Evolutionary conservation across 129 eudicot genomes (phyloP).

Genomic region (Flaveria ramosissima): DNA sequence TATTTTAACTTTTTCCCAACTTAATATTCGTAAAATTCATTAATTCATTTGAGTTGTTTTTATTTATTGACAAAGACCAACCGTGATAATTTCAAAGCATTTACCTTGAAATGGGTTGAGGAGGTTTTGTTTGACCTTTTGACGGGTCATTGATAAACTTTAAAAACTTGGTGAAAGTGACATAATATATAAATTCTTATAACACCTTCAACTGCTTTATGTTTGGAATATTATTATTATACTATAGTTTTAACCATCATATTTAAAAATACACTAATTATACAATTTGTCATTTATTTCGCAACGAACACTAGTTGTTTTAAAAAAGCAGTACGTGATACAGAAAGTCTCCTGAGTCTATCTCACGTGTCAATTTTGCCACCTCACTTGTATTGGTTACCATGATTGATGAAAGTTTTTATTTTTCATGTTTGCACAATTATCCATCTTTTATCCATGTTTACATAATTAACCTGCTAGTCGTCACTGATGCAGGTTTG

Average conservation of each 20-base stretch:
- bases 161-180: too few species aligned
- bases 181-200: background rate
- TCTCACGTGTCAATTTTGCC: background rate
- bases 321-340: background rate
- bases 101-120: too few species aligned
- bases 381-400: background rate
- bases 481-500: constrained; percentile 83
- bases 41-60: too few species aligned
- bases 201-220: too few species aligned
- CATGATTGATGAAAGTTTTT: background rate
- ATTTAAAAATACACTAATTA: too few species aligned
- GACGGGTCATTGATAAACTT: background rate
- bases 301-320: background rate
- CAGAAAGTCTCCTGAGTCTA: background rate
- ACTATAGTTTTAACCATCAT: too few species aligned
- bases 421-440: too few species aligned
- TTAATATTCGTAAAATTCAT: background rate
- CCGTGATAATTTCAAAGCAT: too few species aligned
- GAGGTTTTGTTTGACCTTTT: background rate
- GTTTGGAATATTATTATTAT: too few species aligned
- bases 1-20: too few species aligned
- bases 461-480: constrained; percentile 67
- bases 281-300: background rate
- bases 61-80: too few species aligned
- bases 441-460: constrained; percentile 37